phyloP scores from a whole-genome alignment of 345 rosid species.

The Lumnitzera racemosa region DNA sequence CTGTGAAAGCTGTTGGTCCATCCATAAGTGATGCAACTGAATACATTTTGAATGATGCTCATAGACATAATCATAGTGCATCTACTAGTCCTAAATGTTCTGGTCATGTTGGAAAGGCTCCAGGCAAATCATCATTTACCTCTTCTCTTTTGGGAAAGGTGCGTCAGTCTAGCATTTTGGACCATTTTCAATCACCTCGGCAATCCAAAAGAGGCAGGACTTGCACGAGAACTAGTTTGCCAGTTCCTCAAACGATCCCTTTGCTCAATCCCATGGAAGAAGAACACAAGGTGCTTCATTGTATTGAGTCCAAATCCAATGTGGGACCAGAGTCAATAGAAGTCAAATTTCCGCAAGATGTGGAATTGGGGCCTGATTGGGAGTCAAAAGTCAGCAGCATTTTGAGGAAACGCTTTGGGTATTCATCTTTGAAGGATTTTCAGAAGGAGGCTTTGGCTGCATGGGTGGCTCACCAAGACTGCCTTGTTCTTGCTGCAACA shows the following conservation, averaged over 20 bases:
- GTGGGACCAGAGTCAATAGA: conserved; percentile 10
- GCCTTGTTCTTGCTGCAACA: conserved; percentile 86
- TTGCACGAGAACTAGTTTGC: conserved; percentile 9
- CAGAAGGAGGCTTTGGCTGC: conserved; percentile 76
- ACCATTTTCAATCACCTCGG: conserved; percentile 40
- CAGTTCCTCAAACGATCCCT: conserved; percentile 17
- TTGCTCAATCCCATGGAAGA: conserved; percentile 16
- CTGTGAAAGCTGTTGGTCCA: conserved; percentile 55
- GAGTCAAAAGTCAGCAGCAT: conserved; percentile 42
- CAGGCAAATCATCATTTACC: conserved; percentile 24
- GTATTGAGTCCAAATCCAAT: conserved; percentile 6
- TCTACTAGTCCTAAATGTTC: conserved; percentile 23
- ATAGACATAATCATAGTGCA: conserved; percentile 13
- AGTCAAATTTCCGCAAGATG: conserved; percentile 22
- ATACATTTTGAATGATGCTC: conserved; percentile 37
- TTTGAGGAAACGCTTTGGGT: conserved; percentile 53
- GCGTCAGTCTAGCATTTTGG: conserved; percentile 53
- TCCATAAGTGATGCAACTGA: conserved; percentile 46
- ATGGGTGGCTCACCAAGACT: conserved; percentile 63
- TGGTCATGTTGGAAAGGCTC: conserved; percentile 15
- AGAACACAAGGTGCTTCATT: conserved; percentile 3
- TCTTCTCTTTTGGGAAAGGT: conserved; percentile 17
- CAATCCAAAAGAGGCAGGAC: conserved; percentile 21
- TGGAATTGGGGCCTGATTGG: conserved; percentile 38
- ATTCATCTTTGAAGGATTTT: conserved; percentile 52